A percentile compares a stretch with the other conserved stretches of the same genome.
Conservation (phyloP, 1,139 yeast species). For the Sugiyamaella pinicola region DNA sequence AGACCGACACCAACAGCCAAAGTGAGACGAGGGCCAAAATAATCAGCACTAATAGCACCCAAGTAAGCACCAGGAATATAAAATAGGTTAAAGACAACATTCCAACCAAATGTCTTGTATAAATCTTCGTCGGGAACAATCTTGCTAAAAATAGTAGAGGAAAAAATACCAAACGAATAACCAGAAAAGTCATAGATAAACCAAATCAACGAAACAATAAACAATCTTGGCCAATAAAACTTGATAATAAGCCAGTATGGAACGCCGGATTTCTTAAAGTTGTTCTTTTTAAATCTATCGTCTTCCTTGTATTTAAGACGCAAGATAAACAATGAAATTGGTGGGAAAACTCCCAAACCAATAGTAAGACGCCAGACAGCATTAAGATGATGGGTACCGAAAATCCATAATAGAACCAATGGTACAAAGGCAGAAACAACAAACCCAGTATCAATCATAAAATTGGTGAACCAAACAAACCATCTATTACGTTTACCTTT, state of each 20-base stretch:
- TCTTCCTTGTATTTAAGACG: constrained; percentile 78
- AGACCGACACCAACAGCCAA: constrained; percentile 64
- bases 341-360: constrained; percentile 92
- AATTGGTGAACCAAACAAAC: constrained; percentile 85
- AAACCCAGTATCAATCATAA: constrained; percentile 85
- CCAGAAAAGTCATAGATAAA: constrained; percentile 86
- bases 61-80: constrained; percentile 86
- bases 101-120: constrained; percentile 88
- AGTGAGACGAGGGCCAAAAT: constrained; percentile 83
- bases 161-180: constrained; percentile 85
- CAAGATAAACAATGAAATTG: constrained; percentile 70
- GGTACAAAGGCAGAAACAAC: constrained; percentile 86
- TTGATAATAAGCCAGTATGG: constrained; percentile 73
- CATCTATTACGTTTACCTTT: constrained; percentile 84
- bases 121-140: constrained; percentile 61
- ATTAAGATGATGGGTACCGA: constrained; percentile 64
- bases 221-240: constrained; percentile 81
- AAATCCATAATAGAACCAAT: constrained; percentile 82
- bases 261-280: constrained; percentile 63
- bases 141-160: constrained; percentile 62
- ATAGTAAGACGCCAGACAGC: constrained; percentile 92
- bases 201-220: constrained; percentile 78
- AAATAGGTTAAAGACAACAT: constrained; percentile 81
- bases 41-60: constrained; percentile 84
- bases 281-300: constrained; percentile 66